These are phyloP conservation scores for Chlamydomonas sphaeroides DNA, from an alignment of 139 green algal genomes.

Conservation along the genomic window DNA sequence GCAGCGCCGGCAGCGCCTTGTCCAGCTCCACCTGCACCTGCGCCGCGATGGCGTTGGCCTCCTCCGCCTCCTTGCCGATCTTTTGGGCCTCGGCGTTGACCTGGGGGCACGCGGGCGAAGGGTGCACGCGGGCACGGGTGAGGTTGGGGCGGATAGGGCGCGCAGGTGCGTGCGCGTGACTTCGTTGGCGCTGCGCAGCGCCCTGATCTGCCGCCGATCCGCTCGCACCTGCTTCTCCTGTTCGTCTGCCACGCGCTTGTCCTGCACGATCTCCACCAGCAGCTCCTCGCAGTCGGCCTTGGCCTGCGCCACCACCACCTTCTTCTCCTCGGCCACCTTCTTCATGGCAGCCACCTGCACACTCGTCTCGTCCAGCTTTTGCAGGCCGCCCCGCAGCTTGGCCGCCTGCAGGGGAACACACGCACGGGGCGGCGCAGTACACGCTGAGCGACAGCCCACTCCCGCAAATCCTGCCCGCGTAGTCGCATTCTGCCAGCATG, in stretches of 20 bases:
- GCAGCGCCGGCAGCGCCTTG: slow-evolving; percentile 81
- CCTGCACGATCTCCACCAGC: slow-evolving; percentile 89
- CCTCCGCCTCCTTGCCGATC: slow-evolving; percentile 82
- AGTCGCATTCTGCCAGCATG: too few relatives aligned
- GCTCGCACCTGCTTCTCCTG: slow-evolving; percentile 79
- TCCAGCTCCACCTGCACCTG: slow-evolving; percentile 84
- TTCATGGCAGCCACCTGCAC: slow-evolving; percentile 82
- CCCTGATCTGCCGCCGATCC: too few relatives aligned
- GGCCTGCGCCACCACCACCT: slow-evolving; percentile 79
- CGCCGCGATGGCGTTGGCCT: slow-evolving; percentile 81
- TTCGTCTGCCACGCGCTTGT: slow-evolving; percentile 89
- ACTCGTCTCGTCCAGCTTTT: slow-evolving; percentile 84
- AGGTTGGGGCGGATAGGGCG: too few relatives aligned
- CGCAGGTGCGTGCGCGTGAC: too few relatives aligned
- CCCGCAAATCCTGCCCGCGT: too few relatives aligned
- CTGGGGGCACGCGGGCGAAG: slow-evolving; percentile 21
- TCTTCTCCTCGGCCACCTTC: slow-evolving; percentile 81
- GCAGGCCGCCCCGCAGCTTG: slow-evolving; percentile 82
- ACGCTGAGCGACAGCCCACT: too few relatives aligned
- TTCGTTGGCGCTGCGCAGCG: too few relatives aligned
- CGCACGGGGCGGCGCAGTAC: too few relatives aligned
- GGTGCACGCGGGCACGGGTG: too few relatives aligned
- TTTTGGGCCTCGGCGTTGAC: slow-evolving; percentile 87
- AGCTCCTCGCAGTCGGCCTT: slow-evolving; percentile 90
- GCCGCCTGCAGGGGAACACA: too few relatives aligned